A percentile compares a stretch with the other conserved stretches of the same genome.
Conservation (phyloP, 441 rosid species). For the Hura crepitans region DNA sequence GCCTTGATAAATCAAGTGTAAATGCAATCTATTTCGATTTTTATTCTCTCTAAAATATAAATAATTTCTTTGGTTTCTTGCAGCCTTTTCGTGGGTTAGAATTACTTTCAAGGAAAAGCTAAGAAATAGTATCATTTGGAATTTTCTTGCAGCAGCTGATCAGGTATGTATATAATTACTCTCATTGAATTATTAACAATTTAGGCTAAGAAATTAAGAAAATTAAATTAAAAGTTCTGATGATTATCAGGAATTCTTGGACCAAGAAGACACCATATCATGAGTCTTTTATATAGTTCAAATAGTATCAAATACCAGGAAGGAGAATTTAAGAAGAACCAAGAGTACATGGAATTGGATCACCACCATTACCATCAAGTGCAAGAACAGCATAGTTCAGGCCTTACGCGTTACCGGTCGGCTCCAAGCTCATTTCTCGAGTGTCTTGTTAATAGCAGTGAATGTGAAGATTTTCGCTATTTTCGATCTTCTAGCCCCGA, state of each 20-base stretch:
- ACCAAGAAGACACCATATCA: slow-evolving; percentile 30
- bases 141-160: slow-evolving; percentile 3
- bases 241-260: slow-evolving; percentile 23
- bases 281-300: slow-evolving; percentile 41
- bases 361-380: slow-evolving; percentile 21
- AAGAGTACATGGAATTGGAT: slow-evolving; percentile 36
- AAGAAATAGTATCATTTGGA: background rate
- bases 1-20: background rate
- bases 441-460: slow-evolving; percentile 20
- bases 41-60: slow-evolving; percentile 10
- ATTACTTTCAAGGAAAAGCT: slow-evolving; percentile 21
- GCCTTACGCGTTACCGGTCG: slow-evolving; percentile 36
- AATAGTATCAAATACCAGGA: slow-evolving; percentile 32
- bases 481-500: slow-evolving; percentile 42
- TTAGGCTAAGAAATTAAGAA: background rate
- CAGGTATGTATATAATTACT: slow-evolving; percentile 19
- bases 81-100: slow-evolving; percentile 17
- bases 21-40: slow-evolving; percentile 13
- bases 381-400: slow-evolving; percentile 29
- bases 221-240: background rate
- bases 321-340: slow-evolving; percentile 35
- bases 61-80: slow-evolving; percentile 2
- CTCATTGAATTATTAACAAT: background rate
- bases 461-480: slow-evolving; percentile 27
- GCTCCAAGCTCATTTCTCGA: slow-evolving; percentile 43